phyloP scores from a whole-genome alignment of 2,329 filamentous ascomycete species.

The Emergomyces orientalis region DNA sequence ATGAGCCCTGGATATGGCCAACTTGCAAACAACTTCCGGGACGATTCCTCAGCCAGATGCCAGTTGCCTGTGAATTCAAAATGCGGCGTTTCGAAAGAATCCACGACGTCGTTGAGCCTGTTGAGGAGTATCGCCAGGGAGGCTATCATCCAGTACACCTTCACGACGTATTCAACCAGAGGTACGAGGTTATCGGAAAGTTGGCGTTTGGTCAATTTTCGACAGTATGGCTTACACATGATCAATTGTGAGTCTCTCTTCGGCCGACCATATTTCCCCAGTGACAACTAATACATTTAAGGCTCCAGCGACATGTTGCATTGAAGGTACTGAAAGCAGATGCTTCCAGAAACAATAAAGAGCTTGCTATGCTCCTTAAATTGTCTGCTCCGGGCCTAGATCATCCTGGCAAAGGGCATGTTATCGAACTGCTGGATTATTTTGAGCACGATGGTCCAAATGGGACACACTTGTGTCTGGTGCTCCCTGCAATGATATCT shows the following conservation, averaged over 20 bases:
- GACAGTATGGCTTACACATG: constrained; percentile 22
- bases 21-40: neutral
- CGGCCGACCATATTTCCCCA: constrained; percentile 7
- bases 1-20: neutral
- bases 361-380: constrained; percentile 17
- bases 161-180: constrained; percentile 17
- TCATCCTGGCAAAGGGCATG: constrained; percentile 17
- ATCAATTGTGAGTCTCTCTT: constrained; percentile 12
- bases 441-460: constrained; percentile 21
- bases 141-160: constrained; percentile 23
- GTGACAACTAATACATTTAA: constrained; percentile 12
- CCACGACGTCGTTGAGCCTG: constrained; percentile 18
- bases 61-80: constrained; percentile 7
- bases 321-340: constrained; percentile 23
- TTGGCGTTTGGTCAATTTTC: constrained; percentile 17
- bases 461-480: constrained; percentile 20
- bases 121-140: constrained; percentile 21
- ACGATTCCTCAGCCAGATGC: neutral
- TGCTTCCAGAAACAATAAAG: constrained; percentile 16
- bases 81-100: constrained; percentile 20
- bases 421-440: constrained; percentile 19
- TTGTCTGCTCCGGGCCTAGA: constrained; percentile 10
- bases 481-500: constrained; percentile 21
- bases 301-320: constrained; percentile 16
- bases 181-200: constrained; percentile 18